phyloP scores from a whole-genome alignment of 1,139 yeast genomes.

The Yamadazyma membranifaciens region DNA sequence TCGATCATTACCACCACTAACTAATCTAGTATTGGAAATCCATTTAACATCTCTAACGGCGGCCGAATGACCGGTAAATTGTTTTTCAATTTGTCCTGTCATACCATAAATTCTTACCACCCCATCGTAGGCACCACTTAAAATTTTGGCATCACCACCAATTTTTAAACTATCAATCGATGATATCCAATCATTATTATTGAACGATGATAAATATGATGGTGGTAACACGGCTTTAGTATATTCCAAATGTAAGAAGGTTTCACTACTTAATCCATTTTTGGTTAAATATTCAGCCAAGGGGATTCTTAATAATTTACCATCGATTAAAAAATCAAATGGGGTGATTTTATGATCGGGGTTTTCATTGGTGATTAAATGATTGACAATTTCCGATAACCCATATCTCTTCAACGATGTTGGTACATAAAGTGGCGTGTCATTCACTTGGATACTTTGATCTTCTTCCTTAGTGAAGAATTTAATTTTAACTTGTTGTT shows the following conservation, averaged over 20 bases:
- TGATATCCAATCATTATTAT: conserved; percentile 96
- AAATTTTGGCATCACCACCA: conserved; percentile 48
- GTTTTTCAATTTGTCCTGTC: conserved; percentile 81
- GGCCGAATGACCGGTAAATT: conserved; percentile 83
- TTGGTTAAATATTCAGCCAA: conserved; percentile 73
- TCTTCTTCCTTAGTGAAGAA: conserved; percentile 87
- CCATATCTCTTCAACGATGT: conserved; percentile 85
- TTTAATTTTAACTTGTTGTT: conserved; percentile 62
- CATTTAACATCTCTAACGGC: conserved; percentile 81
- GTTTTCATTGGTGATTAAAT: conserved; percentile 50
- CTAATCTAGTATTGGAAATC: conserved; percentile 71
- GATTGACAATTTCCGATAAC: conserved; percentile 91
- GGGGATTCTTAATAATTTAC: conserved; percentile 73
- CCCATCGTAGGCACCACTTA: conserved; percentile 94
- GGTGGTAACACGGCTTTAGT: conserved; percentile 95
- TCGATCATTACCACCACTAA: conserved; percentile 87
- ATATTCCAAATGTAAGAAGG: conserved; percentile 78
- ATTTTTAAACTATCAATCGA: conserved; percentile 56
- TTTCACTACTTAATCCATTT: conserved; percentile 82
- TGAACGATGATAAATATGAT: conserved; percentile 79
- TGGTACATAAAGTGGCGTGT: conserved; percentile 85
- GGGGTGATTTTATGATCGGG: conserved; percentile 67
- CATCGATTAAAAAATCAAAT: conserved; percentile 89
- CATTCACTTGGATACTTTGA: conserved; percentile 68
- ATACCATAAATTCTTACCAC: conserved; percentile 85